phyloP scores from a whole-genome alignment of 345 rosid species.

The Psidium guajava region DNA sequence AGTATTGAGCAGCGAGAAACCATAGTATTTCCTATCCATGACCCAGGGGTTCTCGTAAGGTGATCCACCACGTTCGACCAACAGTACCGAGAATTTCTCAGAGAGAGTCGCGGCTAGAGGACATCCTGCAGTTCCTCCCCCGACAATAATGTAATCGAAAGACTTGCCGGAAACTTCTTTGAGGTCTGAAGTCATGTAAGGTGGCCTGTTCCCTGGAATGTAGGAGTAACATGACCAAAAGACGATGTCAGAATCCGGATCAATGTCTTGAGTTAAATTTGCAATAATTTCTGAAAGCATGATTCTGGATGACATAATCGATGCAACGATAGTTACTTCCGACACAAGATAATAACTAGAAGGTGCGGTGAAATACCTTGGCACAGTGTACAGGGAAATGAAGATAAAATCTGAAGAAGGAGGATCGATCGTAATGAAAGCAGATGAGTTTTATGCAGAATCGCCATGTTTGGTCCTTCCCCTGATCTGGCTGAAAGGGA shows the following conservation, averaged over 20 bases:
- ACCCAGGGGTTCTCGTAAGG: conserved; percentile 51
- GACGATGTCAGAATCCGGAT: not conserved
- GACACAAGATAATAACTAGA: not conserved
- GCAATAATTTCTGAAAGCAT: not conserved
- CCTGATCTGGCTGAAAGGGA: not conserved
- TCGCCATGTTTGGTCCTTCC: not conserved
- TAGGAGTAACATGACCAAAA: not conserved
- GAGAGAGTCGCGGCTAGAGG: conserved; percentile 63
- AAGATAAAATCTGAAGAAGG: not conserved
- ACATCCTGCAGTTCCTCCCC: conserved; percentile 71
- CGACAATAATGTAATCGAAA: conserved; percentile 59
- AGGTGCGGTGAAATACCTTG: conserved; percentile 13
- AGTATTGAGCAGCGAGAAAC: conserved; percentile 40
- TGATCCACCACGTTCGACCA: conserved; percentile 59
- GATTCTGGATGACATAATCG: not conserved
- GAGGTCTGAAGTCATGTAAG: conserved; percentile 49
- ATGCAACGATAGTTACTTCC: not conserved
- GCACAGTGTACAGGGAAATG: conserved; percentile 1
- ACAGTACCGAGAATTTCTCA: conserved; percentile 42
- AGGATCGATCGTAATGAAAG: conserved; percentile 6
- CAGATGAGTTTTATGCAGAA: not conserved
- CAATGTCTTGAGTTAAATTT: not conserved
- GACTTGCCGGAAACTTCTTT: conserved; percentile 49
- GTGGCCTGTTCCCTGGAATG: conserved; percentile 28
- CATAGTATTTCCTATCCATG: conserved; percentile 25